These are phyloP conservation scores for Fusarium palustre DNA, from an alignment of 2,329 filamentous ascomycete species.

Conservation along the genomic window DNA sequence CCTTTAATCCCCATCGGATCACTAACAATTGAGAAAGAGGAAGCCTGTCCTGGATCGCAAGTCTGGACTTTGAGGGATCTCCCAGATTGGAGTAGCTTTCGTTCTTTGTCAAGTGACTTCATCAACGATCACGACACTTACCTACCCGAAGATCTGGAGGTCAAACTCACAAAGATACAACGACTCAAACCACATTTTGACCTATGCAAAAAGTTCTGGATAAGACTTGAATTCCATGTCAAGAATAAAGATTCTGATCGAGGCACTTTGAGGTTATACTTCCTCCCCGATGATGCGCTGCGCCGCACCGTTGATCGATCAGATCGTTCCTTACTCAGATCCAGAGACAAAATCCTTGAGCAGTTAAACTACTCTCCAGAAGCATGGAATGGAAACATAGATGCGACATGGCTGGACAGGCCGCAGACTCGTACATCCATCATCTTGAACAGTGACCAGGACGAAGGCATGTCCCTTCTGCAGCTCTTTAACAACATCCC, in stretches of 20 bases:
- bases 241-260: constrained; percentile 28
- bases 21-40: constrained; percentile 48
- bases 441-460: constrained; percentile 45
- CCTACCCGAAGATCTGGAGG: constrained; percentile 44
- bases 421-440: constrained; percentile 11
- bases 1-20: constrained; percentile 58
- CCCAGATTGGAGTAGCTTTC: constrained; percentile 48
- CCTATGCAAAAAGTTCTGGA: constrained; percentile 57
- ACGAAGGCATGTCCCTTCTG: constrained; percentile 67
- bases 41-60: constrained; percentile 27
- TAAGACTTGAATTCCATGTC: constrained; percentile 56
- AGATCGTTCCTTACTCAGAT: constrained; percentile 57
- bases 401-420: constrained; percentile 12
- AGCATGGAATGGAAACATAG: constrained; percentile 65
- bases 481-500: constrained; percentile 79
- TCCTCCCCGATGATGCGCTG: constrained; percentile 74
- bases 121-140: neutral
- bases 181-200: constrained; percentile 41
- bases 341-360: constrained; percentile 62
- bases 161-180: constrained; percentile 45
- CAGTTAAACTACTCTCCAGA: constrained; percentile 66
- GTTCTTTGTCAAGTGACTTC: constrained; percentile 31
- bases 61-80: constrained; percentile 24
- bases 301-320: constrained; percentile 64
- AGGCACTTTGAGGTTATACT: constrained; percentile 65